Percentiles rank a stretch among this genome's conserved stretches.
Evolutionary conservation across 179 eudicot species (phyloP).

Genomic region (Silene coronaria): DNA sequence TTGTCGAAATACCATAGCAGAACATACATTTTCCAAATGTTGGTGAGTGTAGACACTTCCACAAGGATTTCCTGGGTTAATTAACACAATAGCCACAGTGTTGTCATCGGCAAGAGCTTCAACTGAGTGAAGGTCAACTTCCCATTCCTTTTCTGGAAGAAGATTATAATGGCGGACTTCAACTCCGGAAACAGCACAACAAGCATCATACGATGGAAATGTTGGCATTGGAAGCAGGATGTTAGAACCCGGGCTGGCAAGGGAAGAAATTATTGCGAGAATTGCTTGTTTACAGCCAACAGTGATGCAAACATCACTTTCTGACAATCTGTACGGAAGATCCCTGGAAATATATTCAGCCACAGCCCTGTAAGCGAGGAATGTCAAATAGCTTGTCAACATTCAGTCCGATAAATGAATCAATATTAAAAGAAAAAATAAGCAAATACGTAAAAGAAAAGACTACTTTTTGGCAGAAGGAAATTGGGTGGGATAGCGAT

Average conservation of each 20-base stretch:
- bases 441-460: neutral
- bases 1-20: neutral
- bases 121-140: constrained; percentile 25
- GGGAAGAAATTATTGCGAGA: constrained; percentile 7
- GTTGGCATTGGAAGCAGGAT: constrained; percentile 27
- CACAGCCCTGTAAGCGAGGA: constrained; percentile 26
- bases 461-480: constrained; percentile 26
- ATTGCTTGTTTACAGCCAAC: constrained; percentile 28
- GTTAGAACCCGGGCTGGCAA: constrained; percentile 17
- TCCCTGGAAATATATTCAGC: constrained; percentile 25
- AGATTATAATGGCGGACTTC: constrained; percentile 26
- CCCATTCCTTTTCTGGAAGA: constrained; percentile 25
- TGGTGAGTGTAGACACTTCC: constrained; percentile 26
- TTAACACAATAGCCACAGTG: constrained; percentile 27
- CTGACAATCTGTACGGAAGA: constrained; percentile 27
- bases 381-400: neutral
- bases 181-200: constrained; percentile 4
- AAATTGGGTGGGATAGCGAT: constrained; percentile 16
- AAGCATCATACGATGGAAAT: constrained; percentile 19
- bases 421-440: neutral
- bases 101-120: constrained; percentile 24
- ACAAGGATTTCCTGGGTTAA: constrained; percentile 33
- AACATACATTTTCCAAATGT: constrained; percentile 25
- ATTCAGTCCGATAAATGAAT: neutral
- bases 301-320: constrained; percentile 24